A percentile compares a stretch with the other conserved stretches of the same genome.
Evolutionary conservation across 176 grass and related monocot species (phyloP).

Genomic region (Zea luxurians): DNA sequence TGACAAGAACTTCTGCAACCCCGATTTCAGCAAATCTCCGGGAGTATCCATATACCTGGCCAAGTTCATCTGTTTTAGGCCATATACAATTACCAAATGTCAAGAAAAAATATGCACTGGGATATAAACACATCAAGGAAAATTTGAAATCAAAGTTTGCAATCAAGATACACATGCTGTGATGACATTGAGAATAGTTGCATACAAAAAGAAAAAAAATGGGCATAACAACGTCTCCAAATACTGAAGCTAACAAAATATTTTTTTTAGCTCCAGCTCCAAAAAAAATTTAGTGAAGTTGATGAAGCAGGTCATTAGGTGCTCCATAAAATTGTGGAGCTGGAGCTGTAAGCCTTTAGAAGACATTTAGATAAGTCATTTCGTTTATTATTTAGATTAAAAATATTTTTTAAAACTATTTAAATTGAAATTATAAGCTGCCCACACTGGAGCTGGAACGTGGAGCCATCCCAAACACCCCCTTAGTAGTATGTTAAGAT

Average conservation of each 20-base stretch:
- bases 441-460: too few species aligned
- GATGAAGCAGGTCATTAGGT: too few species aligned
- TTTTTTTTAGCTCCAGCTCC: too few species aligned
- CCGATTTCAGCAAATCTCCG: constrained; percentile 87
- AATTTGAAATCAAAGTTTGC: constrained; percentile 9
- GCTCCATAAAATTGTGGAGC: too few species aligned
- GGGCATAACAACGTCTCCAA: neutral
- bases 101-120: neutral
- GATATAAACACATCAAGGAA: neutral
- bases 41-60: constrained; percentile 92
- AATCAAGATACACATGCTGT: constrained; percentile 23
- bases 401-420: too few species aligned
- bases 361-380: too few species aligned
- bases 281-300: too few species aligned
- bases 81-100: constrained; percentile 5
- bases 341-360: too few species aligned
- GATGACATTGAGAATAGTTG: constrained; percentile 15
- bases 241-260: constrained; percentile 12
- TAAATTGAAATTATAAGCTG: too few species aligned
- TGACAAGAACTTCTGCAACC: constrained; percentile 74
- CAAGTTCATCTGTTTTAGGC: constrained; percentile 19
- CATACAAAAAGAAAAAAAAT: neutral
- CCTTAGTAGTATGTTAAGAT: constrained; percentile 6
- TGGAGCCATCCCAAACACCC: too few species aligned
- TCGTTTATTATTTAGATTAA: too few species aligned